Conservation (phyloP, 2,329 filamentous ascomycete genomes). For the Talaromyces albobiverticillius region DNA sequence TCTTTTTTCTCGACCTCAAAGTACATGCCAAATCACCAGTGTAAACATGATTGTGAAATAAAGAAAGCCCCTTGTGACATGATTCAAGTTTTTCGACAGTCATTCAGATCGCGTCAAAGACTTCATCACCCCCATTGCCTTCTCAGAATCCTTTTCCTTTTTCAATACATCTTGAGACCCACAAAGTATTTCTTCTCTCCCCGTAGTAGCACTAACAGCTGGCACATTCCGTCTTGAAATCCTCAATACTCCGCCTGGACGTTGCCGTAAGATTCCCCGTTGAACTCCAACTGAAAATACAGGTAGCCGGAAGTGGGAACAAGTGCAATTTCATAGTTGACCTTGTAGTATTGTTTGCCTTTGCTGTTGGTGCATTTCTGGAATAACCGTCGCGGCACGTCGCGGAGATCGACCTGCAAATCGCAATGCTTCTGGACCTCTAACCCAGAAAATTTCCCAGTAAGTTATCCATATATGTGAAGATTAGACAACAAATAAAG, state of each 20-base stretch:
- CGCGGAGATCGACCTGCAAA: slow-evolving; percentile 19
- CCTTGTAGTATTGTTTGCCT: slow-evolving; percentile 16
- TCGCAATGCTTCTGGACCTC: slow-evolving; percentile 18
- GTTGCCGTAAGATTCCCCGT: slow-evolving; percentile 23
- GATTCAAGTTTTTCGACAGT: no score
- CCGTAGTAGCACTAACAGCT: neutral
- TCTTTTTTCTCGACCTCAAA: no score
- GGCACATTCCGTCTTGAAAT: neutral
- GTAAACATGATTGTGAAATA: no score
- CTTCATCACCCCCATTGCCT: no score
- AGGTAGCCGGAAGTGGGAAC: slow-evolving; percentile 23
- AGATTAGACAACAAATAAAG: neutral
- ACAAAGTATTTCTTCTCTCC: no score
- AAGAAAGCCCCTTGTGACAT: no score
- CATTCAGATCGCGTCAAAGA: no score
- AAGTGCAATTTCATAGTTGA: slow-evolving; percentile 17
- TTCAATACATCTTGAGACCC: no score
- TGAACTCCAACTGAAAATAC: slow-evolving; percentile 24
- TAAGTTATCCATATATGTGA: neutral
- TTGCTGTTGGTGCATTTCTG: slow-evolving; percentile 15
- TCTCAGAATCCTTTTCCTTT: no score
- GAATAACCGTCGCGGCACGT: slow-evolving; percentile 22
- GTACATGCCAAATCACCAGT: no score
- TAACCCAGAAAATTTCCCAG: slow-evolving; percentile 1
- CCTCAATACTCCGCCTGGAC: slow-evolving; percentile 21